These are phyloP conservation scores for Moricandia arvensis DNA, from an alignment of 345 rosid species.

Conservation along the genomic window DNA sequence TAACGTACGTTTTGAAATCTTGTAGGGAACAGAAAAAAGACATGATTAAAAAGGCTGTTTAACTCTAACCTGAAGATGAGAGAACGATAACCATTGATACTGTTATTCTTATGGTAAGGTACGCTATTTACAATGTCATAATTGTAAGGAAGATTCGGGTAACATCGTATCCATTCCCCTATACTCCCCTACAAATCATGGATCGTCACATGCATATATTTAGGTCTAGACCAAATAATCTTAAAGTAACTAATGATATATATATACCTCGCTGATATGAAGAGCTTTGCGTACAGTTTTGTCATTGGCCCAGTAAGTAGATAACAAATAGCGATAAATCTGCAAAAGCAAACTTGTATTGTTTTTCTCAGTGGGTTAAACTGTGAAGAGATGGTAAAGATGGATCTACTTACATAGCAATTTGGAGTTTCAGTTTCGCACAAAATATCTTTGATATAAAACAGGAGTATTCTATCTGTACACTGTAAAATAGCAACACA, in stretches of 20 bases:
- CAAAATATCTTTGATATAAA: background rate
- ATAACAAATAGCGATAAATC: constrained; percentile 4
- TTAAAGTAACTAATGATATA: background rate
- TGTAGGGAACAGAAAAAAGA: background rate
- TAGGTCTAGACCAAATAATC: background rate
- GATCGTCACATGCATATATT: background rate
- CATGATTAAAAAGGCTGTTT: background rate
- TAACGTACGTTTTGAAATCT: background rate
- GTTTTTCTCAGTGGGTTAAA: too few species aligned
- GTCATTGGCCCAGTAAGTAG: constrained; percentile 24
- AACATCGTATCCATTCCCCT: background rate
- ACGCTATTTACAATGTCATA: background rate
- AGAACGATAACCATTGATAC: background rate
- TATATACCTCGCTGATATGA: constrained; percentile 12
- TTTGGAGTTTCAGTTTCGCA: background rate
- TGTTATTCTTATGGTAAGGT: background rate
- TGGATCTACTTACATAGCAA: background rate
- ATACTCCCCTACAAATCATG: background rate
- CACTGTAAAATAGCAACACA: background rate
- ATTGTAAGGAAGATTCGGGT: background rate
- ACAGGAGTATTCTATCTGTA: background rate
- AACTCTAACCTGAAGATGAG: background rate
- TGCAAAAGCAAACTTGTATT: constrained; percentile 1
- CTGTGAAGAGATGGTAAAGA: background rate
- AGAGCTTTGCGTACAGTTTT: constrained; percentile 14